Base-by-base conservation (phyloP, 2,329 filamentous ascomycete genomes). In the Didymella exigua region DNA sequence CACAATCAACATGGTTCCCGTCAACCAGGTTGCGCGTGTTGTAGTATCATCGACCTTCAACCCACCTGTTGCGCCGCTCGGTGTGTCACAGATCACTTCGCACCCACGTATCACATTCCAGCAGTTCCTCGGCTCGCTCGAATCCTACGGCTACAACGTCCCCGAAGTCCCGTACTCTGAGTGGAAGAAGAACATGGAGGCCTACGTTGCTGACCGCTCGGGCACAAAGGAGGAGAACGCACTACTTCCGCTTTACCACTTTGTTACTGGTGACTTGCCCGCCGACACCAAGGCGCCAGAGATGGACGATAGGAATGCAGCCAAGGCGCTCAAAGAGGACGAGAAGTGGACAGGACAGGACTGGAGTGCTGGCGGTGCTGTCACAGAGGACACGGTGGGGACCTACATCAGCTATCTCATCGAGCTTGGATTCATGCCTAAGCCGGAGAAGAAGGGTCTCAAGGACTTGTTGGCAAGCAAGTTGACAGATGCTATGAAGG, bases 1-100 rank as follows among this genome's bases (percentile, higher is more conserved):
- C 78, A 90, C 91, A 0, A 86, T 97, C 75, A 98, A 97, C 78
- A 86, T 88, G 74, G 89, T 96, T 0, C 93, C 93, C 0, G 92
- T 96, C 23, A 86, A 86, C 59, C 91, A 96, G 62, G 92, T 97
- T 30, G 85, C 88, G 1, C 82, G 85, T n/a, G 84, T 96, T 7
- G 89, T 96, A 23, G 86, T 91, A 16, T 90, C 92, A 0, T 81
- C 88, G 5, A 83, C 86, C 0, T 81, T 96, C 65, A 83, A 88
- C 68, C 87, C 87, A 0, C 81, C 86, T 0, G 63, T 72, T n/a
- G 63, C 69, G 11, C 78, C 79, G 3, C 75, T 86, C 3, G 79
- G 83, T 56, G 90, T 96, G 5, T 83, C 86, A 1, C 91, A 96
- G 63, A 87, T 95, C 42, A 96, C 91, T 1, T 85, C 84, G 2